Conservation (phyloP, 2,329 filamentous ascomycete species). For the Chrysosphaeria jannelii region DNA sequence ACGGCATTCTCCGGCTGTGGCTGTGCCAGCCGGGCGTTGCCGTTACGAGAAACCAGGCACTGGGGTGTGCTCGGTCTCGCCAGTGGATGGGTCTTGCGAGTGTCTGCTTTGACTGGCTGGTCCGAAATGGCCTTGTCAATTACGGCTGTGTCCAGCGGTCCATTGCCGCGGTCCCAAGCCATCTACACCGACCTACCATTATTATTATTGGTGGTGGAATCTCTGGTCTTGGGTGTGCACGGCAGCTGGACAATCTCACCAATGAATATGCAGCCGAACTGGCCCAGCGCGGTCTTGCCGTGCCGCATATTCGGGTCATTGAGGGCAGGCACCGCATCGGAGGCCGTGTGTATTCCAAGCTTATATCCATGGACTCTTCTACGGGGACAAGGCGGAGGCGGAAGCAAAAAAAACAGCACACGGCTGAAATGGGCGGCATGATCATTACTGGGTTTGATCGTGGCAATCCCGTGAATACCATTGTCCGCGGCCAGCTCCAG, state of each 20-base stretch:
- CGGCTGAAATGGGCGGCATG: conserved; percentile 91
- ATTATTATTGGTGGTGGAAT: conserved; percentile 84
- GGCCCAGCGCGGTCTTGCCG: conserved; percentile 29
- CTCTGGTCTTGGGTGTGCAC: conserved; percentile 69
- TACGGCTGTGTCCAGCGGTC: conserved; percentile 58
- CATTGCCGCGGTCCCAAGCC: too few species aligned
- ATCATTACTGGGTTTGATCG: conserved; percentile 93
- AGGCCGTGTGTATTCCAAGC: conserved; percentile 70
- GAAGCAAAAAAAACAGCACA: conserved; percentile 17
- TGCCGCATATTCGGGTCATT: conserved; percentile 48
- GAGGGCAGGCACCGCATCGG: conserved; percentile 73
- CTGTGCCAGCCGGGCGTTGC: conserved; percentile 55
- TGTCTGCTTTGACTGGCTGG: conserved; percentile 75
- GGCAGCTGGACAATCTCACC: conserved; percentile 70
- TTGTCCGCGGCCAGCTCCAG: conserved; percentile 71
- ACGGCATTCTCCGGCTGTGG: conserved; percentile 80
- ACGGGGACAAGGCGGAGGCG: too few species aligned
- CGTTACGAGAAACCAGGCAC: conserved; percentile 58
- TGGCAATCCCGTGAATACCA: conserved; percentile 75
- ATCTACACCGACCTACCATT: too few species aligned
- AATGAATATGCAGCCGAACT: conserved; percentile 46
- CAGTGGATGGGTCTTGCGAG: conserved; percentile 75
- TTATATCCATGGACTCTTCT: conserved; percentile 28
- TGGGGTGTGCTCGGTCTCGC: conserved; percentile 64
- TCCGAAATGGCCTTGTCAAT: conserved; percentile 82